These are phyloP conservation scores for Metschnikowia corniflorae DNA, from an alignment of 805 yeast species.

Conservation along the genomic window DNA sequence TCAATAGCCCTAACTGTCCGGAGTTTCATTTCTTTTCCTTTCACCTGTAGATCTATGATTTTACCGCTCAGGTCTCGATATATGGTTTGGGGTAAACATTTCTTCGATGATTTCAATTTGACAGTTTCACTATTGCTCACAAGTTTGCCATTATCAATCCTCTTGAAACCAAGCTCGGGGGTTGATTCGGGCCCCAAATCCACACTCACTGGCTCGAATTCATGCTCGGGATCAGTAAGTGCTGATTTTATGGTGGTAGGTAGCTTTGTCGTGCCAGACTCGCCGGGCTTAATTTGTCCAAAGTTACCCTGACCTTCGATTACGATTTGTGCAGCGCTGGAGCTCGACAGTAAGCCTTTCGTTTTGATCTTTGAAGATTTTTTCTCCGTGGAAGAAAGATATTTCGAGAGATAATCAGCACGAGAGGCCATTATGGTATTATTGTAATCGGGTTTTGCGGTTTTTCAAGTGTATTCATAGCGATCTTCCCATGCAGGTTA, in stretches of 20 bases:
- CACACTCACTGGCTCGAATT: slow-evolving; percentile 24
- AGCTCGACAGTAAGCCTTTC: not conserved
- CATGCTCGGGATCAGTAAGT: slow-evolving; percentile 14
- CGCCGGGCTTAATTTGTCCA: no score
- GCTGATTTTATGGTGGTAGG: no score
- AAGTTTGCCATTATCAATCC: slow-evolving; percentile 32
- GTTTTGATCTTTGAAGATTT: slow-evolving; percentile 19
- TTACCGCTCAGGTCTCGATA: slow-evolving; percentile 38
- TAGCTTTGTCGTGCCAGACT: no score
- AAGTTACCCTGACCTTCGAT: slow-evolving; percentile 11
- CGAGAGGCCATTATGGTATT: slow-evolving; percentile 18
- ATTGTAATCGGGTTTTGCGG: not conserved
- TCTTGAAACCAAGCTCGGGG: slow-evolving; percentile 31
- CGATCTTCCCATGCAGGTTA: no score
- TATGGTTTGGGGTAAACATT: slow-evolving; percentile 37
- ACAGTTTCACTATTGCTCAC: no score
- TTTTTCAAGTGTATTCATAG: no score
- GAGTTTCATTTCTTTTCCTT: slow-evolving; percentile 13
- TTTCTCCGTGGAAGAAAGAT: slow-evolving; percentile 18
- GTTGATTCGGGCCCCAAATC: slow-evolving; percentile 7
- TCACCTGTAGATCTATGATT: slow-evolving; percentile 24
- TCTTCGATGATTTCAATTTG: no score
- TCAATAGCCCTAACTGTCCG: slow-evolving; percentile 5
- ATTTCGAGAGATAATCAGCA: slow-evolving; percentile 33
- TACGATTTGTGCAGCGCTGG: slow-evolving; percentile 5